A percentile compares a stretch with the other conserved stretches of the same genome.
phyloP scores from a whole-genome alignment of 2,329 filamentous ascomycete genomes.

The Fonsecaea erecta region DNA sequence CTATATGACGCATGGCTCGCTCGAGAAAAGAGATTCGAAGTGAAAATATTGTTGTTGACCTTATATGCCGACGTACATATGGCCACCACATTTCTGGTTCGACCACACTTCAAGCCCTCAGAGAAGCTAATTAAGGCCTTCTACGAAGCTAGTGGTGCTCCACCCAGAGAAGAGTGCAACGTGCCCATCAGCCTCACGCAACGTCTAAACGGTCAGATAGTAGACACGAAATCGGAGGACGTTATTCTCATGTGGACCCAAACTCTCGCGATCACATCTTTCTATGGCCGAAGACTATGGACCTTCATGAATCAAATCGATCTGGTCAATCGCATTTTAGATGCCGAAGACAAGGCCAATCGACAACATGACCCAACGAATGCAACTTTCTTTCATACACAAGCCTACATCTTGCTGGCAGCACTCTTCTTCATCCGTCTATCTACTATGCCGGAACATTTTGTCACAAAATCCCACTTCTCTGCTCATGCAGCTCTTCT shows the following conservation, averaged over 20 bases:
- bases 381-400: not conserved
- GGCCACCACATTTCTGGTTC: slow-evolving; percentile 2
- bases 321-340: not conserved
- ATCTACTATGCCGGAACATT: not conserved
- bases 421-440: not conserved
- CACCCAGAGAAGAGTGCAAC: not conserved
- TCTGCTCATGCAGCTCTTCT: not conserved
- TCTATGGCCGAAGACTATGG: slow-evolving; percentile 1
- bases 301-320: not conserved
- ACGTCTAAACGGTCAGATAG: not conserved
- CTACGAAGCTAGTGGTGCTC: not conserved
- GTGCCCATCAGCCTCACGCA: not conserved
- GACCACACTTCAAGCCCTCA: slow-evolving; percentile 3
- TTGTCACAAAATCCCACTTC: slow-evolving; percentile 1
- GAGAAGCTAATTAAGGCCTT: not conserved
- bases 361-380: not conserved
- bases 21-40: not conserved
- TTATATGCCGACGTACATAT: not conserved
- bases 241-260: not conserved
- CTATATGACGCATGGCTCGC: not conserved
- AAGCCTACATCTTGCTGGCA: not conserved
- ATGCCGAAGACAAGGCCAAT: not conserved
- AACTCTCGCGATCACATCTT: not conserved
- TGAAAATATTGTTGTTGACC: slow-evolving; percentile 1
- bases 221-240: not conserved